Base-by-base conservation (phyloP, 2,329 filamentous ascomycete genomes). In the Massarina eburnea region DNA sequence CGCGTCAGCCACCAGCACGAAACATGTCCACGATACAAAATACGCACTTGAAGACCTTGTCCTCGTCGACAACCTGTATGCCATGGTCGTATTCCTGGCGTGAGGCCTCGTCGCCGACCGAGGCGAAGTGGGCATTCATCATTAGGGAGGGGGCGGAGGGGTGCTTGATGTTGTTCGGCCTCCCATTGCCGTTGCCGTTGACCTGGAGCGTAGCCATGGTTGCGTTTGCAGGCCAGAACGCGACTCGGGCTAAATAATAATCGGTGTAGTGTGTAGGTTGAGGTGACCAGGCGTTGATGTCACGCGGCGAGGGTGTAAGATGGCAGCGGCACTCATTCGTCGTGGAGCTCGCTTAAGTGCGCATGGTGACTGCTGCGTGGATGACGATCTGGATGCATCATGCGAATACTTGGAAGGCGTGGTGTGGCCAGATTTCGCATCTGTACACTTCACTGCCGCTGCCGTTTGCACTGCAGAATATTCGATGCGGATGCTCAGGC, bases 1-100 rank as follows among this genome's bases (percentile, higher is more conserved):
- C 29, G 26, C 21, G 48, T 68, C 48, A 69, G 61, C 56, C 33
- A 43, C 34, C 12, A 15, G 29, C 12, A 15, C 10, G 7, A 26
- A 41, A 27, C 18, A 18, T 30, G 27, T 30, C 27, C 20, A 21
- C 17, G 10, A 21, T 5, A 7, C 9, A 10, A 8, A 27, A 41
- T 33, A 66, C 86, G 55, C 81, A 95, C 91, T 96, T 97, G 83
- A 96, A 99, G 62, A 89, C 81, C 77, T 97, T 97, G 67, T 95
- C 86, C 75, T 91, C 91, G 70, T 96, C 90, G 67, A 99, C 89
- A 61, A 99, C 91, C 75, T 99, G 94, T 66, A 97, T 89, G 67
- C 94, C 94, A 81, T 96, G 88, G 66, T 91, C 88, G 71, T 92
- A 97, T 55, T 84, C 79, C 67, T 82, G 78, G 58, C 80, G 78